Base-by-base conservation (phyloP, 2,329 filamentous ascomycete species). In the Sporothrix curviconia region DNA sequence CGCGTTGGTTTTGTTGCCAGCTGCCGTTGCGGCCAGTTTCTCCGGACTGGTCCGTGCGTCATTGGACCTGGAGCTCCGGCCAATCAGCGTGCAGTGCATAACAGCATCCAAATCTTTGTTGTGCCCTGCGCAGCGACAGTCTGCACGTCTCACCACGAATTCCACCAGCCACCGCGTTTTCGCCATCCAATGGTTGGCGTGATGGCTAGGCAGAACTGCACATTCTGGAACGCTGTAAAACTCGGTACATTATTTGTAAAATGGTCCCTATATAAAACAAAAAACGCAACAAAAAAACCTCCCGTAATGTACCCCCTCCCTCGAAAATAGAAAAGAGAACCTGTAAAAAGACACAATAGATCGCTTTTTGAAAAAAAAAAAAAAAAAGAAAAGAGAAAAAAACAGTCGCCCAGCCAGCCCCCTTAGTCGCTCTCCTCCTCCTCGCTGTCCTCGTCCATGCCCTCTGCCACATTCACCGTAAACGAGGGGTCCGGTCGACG, bases 401-500 rank as follows among this genome's bases (percentile, higher is more conserved):
- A n/a, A n/a, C n/a, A n/a, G n/a, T n/a, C n/a, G n/a, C n/a, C n/a
- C n/a, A n/a, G n/a, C n/a, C n/a, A n/a, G n/a, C n/a, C n/a, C n/a
- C n/a, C n/a, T n/a, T n/a, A n/a, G n/a, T n/a, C n/a, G n/a, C 9
- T 34, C 49, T 51, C 39, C 50, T 32, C 50, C 15, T 22, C 50
- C 24, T 37, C 37, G 24, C 25, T 32, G 70, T 96, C 92, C 67
- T 96, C 90, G 58, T 97, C 94, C 89, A 94, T 95, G 5, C 90
- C 90, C 72, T 99, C 94, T 1, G 86, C 89, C 28, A 89, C 94
- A 55, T 82, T 86, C 44, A 99, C 85, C 57, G 83, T 86, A 71
- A 99, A 97, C 5, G 84, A 84, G 56, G 92, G 90, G 68, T 95
- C 95, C 74, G 94, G 74, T 99, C 95, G 55, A 99, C 91, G 25